phyloP scores from a whole-genome alignment of 2,329 filamentous ascomycete species.

The Phaeosphaeriaceae sp. region DNA sequence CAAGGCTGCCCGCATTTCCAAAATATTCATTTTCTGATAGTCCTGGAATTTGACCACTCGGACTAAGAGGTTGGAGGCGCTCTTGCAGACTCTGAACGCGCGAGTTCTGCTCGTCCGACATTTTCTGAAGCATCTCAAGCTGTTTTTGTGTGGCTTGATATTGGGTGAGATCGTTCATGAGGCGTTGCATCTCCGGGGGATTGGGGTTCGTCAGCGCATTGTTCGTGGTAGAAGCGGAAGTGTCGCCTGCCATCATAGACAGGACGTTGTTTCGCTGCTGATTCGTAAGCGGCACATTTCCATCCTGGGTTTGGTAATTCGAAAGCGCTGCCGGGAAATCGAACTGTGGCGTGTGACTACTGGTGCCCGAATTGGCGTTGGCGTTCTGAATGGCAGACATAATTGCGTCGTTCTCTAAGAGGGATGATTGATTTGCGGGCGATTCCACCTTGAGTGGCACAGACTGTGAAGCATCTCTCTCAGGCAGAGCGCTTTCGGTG shows the following conservation, averaged over 20 bases:
- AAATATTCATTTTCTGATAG: slow-evolving; percentile 53
- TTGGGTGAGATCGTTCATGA: slow-evolving; percentile 66
- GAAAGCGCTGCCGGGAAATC: slow-evolving; percentile 57
- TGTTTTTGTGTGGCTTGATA: slow-evolving; percentile 75
- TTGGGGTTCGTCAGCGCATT: slow-evolving; percentile 65
- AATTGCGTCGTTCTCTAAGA: slow-evolving; percentile 56
- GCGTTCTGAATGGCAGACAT: slow-evolving; percentile 58
- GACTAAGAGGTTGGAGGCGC: slow-evolving; percentile 79
- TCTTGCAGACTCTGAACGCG: slow-evolving; percentile 78
- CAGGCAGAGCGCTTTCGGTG: slow-evolving; percentile 10
- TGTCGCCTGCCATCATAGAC: slow-evolving; percentile 56
- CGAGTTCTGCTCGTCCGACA: slow-evolving; percentile 79
- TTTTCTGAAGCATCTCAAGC: slow-evolving; percentile 77
- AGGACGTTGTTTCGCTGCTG: slow-evolving; percentile 58
- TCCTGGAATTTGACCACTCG: slow-evolving; percentile 79
- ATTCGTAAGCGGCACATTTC: slow-evolving; percentile 54
- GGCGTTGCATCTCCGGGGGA: slow-evolving; percentile 61
- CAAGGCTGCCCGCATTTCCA: slow-evolving; percentile 39
- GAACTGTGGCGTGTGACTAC: slow-evolving; percentile 45
- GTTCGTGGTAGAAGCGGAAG: slow-evolving; percentile 53
- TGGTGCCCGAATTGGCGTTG: slow-evolving; percentile 32
- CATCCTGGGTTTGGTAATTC: slow-evolving; percentile 56
- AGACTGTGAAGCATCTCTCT: slow-evolving; percentile 17
- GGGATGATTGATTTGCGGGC: slow-evolving; percentile 40
- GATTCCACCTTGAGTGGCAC: slow-evolving; percentile 52